phyloP scores from a whole-genome alignment of 1,284 basidiomycete species.

The Heliocybe sulcata region DNA sequence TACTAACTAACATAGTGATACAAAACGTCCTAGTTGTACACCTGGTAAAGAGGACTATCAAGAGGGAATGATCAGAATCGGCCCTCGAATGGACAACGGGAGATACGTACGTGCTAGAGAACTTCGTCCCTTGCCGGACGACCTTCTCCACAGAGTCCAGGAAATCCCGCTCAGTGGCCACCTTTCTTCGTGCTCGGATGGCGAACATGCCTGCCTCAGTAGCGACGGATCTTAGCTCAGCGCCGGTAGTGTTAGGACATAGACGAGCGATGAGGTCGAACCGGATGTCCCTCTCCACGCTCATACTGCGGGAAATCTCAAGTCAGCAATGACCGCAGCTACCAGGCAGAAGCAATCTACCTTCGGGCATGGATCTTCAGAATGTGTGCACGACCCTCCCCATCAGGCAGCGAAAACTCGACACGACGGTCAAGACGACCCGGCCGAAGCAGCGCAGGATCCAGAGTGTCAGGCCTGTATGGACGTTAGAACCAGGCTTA shows the following conservation, averaged over 20 bases:
- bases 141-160: constrained; percentile 98
- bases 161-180: constrained; percentile 97
- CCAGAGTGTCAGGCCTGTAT: constrained; percentile 90
- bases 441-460: constrained; percentile 93
- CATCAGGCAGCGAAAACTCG: constrained; percentile 94
- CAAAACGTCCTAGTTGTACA: constrained; percentile 22
- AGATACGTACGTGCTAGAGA: constrained; percentile 74
- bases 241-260: constrained; percentile 97
- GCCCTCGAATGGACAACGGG: neutral
- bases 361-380: constrained; percentile 94
- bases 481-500: constrained; percentile 6
- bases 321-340: constrained; percentile 3
- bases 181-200: constrained; percentile 93
- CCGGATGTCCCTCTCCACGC: constrained; percentile 93
- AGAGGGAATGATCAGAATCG: neutral
- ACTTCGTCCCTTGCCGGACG: constrained; percentile 96
- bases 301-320: constrained; percentile 67
- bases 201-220: constrained; percentile 99
- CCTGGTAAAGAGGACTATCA: constrained; percentile 32
- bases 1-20: neutral
- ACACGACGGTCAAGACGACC: constrained; percentile 95
- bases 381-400: constrained; percentile 95
- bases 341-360: constrained; percentile 30
- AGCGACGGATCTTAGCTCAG: constrained; percentile 93
- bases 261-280: constrained; percentile 96